Conservation (phyloP, 2,329 filamentous ascomycete species). For the Aschersonia sp. region DNA sequence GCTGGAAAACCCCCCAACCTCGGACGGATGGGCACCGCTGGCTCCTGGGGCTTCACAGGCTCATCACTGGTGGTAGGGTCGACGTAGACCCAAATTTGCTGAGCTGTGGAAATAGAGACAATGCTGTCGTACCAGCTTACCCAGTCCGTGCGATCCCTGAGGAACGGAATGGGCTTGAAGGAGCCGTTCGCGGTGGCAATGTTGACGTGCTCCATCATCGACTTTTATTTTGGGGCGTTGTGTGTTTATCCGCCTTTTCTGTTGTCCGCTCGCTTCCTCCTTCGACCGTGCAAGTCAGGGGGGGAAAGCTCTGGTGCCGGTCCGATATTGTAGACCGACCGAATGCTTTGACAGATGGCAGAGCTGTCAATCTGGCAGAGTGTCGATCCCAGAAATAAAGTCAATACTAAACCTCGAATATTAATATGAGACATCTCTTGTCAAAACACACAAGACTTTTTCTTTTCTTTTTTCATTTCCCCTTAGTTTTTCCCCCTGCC, state of each 20-base stretch:
- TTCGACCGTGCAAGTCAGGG: no score
- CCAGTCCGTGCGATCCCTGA: conserved; percentile 5
- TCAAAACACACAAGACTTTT: background rate
- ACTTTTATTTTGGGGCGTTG: no score
- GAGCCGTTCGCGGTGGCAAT: conserved; percentile 1
- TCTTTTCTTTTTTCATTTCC: background rate
- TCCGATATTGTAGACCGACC: no score
- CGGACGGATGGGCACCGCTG: conserved; percentile 1
- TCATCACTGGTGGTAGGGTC: conserved; percentile 2
- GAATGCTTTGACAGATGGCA: background rate
- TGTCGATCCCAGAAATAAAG: no score
- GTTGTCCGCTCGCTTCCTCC: no score
- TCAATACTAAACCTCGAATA: no score
- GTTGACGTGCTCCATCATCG: conserved; percentile 1
- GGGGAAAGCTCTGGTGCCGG: no score
- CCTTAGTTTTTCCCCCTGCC: background rate
- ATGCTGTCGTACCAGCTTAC: conserved; percentile 4
- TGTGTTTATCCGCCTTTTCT: no score
- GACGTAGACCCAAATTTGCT: conserved; percentile 6
- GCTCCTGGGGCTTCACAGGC: conserved; percentile 1
- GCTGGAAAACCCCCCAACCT: background rate
- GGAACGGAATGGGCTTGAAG: conserved; percentile 1
- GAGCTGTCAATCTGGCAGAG: no score
- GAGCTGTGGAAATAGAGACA: conserved; percentile 1
- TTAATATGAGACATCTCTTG: background rate